phyloP scores from a whole-genome alignment of 805 yeast species.

The Candida namnaoensis region DNA sequence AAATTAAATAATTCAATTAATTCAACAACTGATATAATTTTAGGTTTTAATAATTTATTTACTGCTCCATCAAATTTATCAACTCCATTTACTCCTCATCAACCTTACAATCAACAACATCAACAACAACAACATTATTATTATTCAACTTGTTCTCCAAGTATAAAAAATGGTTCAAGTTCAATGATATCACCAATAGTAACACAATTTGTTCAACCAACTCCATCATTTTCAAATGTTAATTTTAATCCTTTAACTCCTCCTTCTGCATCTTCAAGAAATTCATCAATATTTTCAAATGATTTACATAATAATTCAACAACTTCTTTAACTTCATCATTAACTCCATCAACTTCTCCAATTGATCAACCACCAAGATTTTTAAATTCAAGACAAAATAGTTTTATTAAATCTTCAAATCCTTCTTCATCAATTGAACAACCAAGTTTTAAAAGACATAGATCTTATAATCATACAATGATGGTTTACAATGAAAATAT shows the following conservation, averaged over 20 bases:
- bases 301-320: constrained; percentile 8
- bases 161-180: no score
- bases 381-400: constrained; percentile 5
- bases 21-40: not conserved
- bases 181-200: not conserved
- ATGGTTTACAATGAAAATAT: not conserved
- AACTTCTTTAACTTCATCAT: constrained; percentile 3
- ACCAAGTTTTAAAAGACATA: not conserved
- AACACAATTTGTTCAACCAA: not conserved
- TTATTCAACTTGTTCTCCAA: no score
- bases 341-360: constrained; percentile 10
- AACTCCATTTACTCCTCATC: not conserved
- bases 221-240: not conserved
- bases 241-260: constrained; percentile 20
- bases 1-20: not conserved
- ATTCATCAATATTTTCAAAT: constrained; percentile 12
- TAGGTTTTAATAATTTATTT: not conserved
- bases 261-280: constrained; percentile 22
- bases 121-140: no score
- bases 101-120: not conserved
- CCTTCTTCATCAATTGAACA: not conserved
- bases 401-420: not conserved
- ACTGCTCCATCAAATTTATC: not conserved
- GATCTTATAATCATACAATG: not conserved
- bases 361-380: constrained; percentile 12